phyloP scores from a whole-genome alignment of 2,329 filamentous ascomycete species.

The Neurospora sp. region DNA sequence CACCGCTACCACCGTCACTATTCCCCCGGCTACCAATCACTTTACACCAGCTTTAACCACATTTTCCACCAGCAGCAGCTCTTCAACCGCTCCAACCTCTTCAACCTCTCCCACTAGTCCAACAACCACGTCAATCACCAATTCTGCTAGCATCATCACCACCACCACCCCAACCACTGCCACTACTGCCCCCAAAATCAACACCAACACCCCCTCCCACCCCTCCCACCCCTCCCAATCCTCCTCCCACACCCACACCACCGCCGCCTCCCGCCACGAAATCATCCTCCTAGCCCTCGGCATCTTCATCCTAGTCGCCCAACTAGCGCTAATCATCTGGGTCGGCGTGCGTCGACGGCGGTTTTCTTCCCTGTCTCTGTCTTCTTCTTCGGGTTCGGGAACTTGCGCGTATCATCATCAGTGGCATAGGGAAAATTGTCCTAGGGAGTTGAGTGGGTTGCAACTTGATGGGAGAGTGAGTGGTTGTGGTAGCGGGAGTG shows the following conservation, averaged over 20 bases:
- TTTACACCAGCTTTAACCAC: neutral
- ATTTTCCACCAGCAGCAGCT: neutral
- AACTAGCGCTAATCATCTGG: constrained; percentile 24
- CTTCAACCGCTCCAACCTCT: neutral
- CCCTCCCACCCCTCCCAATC: neutral
- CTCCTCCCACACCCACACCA: neutral
- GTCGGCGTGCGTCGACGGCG: constrained; percentile 17
- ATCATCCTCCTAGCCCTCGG: constrained; percentile 25
- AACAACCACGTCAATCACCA: too few species aligned
- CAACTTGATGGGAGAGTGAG: neutral
- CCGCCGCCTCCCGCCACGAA: constrained; percentile 20
- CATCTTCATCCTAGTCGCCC: constrained; percentile 24
- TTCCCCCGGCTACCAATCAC: neutral
- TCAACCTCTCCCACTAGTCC: too few species aligned
- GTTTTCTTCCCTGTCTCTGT: neutral
- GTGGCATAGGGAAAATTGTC: neutral
- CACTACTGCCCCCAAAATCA: neutral
- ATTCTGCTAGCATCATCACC: too few species aligned
- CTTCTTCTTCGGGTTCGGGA: neutral
- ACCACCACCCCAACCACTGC: too few species aligned
- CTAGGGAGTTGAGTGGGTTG: neutral
- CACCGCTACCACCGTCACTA: neutral
- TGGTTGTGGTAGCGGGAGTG: too few species aligned
- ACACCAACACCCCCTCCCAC: neutral
- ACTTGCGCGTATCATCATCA: neutral